Base-by-base conservation (phyloP, 73 alveolate genomes). In the Paramecium pentaurelia region DNA sequence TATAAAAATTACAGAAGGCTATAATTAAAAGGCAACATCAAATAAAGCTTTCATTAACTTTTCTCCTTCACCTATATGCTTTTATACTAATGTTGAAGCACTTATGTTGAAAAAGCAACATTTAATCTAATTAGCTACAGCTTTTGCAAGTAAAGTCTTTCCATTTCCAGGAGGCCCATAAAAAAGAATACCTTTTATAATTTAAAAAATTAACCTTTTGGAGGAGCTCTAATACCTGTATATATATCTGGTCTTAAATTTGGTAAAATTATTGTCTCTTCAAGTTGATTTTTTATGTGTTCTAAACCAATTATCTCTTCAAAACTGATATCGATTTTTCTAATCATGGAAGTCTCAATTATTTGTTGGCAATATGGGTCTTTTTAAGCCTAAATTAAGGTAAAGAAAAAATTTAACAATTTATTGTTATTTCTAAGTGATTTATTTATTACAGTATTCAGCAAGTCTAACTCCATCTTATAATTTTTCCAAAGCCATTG, bases 131-230 rank as follows among this genome's bases (percentile, higher is more conserved):
- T 96, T 91, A 4, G 98, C 99, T 0, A 97, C 96, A 2, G 99
- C 99, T 86, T 97, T 98, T 3, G 99, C 99, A 22, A 98, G 96
- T 93, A 98, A 77, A 8, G 99, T 98, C 87, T 98, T 98, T 1
- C 99, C 99, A 36, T 99, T 98, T 30, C 99, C 99, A 3, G 99
- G 99, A 42, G 99, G 99, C 0, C 99, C 99, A 93, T 97, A 98
- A 87, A 98, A 95, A 22, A 98, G 91, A 6, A 98, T 95, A 2
- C 99, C 99, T 96, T 88, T 68, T 20, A 1, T 44, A 12, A 8
- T 71, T 10, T 25, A 3, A 77, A 5, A 37, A 11, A 28, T 93
- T 18, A 0, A 91, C 99, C 99, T 93, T 96, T 97, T 1, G 99
- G 99, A 28, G 99, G 99, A 11, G 99, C 98, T 80, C 99, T 83